Conservation (phyloP, 1,139 yeast species). For the Entelexis paramagnoliae region DNA sequence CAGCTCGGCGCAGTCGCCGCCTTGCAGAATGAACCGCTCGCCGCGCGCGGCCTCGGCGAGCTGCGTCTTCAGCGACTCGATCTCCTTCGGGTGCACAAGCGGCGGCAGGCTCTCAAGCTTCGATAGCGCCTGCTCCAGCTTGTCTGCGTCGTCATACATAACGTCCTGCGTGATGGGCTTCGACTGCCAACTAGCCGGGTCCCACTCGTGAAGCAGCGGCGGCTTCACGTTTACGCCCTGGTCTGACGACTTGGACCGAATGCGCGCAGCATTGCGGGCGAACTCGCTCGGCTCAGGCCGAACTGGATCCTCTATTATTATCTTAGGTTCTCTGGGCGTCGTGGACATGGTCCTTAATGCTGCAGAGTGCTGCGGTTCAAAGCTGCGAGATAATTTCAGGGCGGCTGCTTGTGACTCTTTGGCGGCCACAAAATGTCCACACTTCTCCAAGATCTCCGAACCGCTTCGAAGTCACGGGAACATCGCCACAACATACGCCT, state of each 20-base stretch:
- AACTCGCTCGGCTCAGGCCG: slow-evolving; percentile 32
- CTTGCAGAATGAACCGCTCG: slow-evolving; percentile 37
- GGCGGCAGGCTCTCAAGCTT: slow-evolving; percentile 38
- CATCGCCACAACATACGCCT: too few species aligned
- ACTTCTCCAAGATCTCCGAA: too few species aligned
- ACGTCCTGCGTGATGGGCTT: slow-evolving; percentile 39
- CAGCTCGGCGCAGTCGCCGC: slow-evolving; percentile 41
- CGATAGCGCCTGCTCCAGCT: slow-evolving; percentile 34
- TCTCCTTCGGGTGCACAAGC: slow-evolving; percentile 35
- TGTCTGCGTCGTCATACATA: slow-evolving; percentile 33
- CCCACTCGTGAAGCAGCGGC: slow-evolving; percentile 28
- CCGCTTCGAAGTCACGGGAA: too few species aligned
- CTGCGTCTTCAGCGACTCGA: slow-evolving; percentile 30
- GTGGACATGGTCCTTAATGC: background rate
- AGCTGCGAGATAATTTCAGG: too few species aligned
- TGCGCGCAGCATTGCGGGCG: slow-evolving; percentile 34
- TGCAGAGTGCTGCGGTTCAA: too few species aligned
- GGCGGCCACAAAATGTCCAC: too few species aligned
- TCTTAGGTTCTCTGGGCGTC: slow-evolving; percentile 19
- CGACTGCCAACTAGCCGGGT: slow-evolving; percentile 37
- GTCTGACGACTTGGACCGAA: slow-evolving; percentile 31
- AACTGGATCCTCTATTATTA: slow-evolving; percentile 31
- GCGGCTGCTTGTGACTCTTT: too few species aligned
- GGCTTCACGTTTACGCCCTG: slow-evolving; percentile 15
- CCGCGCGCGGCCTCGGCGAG: slow-evolving; percentile 37